Evolutionary conservation across 257 asterid species (phyloP), one percentile per base, ranked within the genome.

Genomic region (Solanum habrochaites): DNA sequence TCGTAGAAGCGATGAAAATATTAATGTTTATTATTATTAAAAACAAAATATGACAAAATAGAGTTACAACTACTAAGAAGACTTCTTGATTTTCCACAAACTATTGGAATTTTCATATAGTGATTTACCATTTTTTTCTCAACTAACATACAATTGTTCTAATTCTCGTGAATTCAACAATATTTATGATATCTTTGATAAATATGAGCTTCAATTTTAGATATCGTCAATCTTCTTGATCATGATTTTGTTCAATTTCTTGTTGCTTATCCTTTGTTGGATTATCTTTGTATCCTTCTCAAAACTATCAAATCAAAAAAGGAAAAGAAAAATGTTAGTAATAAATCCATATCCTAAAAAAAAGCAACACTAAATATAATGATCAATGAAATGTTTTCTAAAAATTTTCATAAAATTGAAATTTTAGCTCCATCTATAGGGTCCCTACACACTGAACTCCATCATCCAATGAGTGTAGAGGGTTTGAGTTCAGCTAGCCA

Each of bases 241-340:
- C 64, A 56, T 56, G 4, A 18, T 56, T 56, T 56, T 93, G 87
- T 91, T 91, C 89, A 96, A 69, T 88, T 96, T 96, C 66, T 89
- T 91, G 89, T 94, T 95, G 93, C 95, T 93, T 47, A 95, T 93
- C 91, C 97, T 93, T 89, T 93, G 95, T 67, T 90, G 89, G 87
- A 92, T 89, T 86, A 89, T 93, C 31, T 89, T 88, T 23, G 91
- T 86, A 13, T 84, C 93, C 62, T 82, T 39, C 70, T 93, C 98
- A 78, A 87, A 67, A 90, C 98, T 94, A 93, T 82, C 71, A 52
- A 82, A 27, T 35, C 15, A 72, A 20, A 71, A 32, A n/a, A 5
- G 16, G 16, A 20, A 8, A 32, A 52, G 9, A 31, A 35, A 31
- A 15, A 27, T 11, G 80, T 35, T 43, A 43, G n/a, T 13, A 40